phyloP scores from a whole-genome alignment of 2,329 filamentous ascomycete genomes.

The Sporothrix sp. region DNA sequence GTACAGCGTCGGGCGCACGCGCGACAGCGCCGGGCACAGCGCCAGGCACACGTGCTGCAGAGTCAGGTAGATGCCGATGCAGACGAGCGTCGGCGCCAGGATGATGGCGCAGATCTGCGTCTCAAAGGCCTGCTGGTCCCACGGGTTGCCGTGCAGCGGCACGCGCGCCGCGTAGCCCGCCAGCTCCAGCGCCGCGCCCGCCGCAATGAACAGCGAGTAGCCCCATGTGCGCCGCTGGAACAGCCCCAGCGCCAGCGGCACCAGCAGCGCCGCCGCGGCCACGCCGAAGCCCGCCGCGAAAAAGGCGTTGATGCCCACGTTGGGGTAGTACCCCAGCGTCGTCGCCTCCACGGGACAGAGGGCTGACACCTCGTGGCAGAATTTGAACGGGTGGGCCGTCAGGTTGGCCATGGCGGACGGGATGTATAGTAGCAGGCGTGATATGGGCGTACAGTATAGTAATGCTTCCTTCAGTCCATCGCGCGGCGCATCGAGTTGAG shows the following conservation, averaged over 20 bases:
- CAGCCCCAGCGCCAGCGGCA: conserved; percentile 18
- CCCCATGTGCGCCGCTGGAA: conserved; percentile 45
- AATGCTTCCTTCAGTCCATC: too few species aligned
- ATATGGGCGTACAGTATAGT: too few species aligned
- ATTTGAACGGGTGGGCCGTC: conserved; percentile 18
- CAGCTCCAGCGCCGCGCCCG: conserved; percentile 42
- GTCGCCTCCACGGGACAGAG: conserved; percentile 43
- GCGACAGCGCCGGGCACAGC: conserved; percentile 40
- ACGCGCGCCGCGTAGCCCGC: conserved; percentile 45
- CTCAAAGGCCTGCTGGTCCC: conserved; percentile 44
- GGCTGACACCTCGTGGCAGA: conserved; percentile 22
- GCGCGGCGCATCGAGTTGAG: too few species aligned
- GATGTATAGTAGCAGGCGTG: neutral
- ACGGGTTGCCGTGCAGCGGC: conserved; percentile 43
- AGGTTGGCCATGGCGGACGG: neutral
- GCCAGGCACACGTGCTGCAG: conserved; percentile 48
- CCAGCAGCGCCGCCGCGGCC: conserved; percentile 32
- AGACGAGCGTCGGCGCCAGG: conserved; percentile 50
- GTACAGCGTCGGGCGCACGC: conserved; percentile 41
- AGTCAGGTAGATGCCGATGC: conserved; percentile 54
- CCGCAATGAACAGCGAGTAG: conserved; percentile 39
- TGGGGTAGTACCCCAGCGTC: conserved; percentile 48
- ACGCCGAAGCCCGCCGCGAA: conserved; percentile 41
- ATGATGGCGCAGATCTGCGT: conserved; percentile 51
- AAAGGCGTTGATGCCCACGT: conserved; percentile 45